Percentiles rank a stretch among this genome's conserved stretches.
phyloP scores from a whole-genome alignment of 2,329 filamentous ascomycete genomes.

The Pseudogymnoascus sp. region DNA sequence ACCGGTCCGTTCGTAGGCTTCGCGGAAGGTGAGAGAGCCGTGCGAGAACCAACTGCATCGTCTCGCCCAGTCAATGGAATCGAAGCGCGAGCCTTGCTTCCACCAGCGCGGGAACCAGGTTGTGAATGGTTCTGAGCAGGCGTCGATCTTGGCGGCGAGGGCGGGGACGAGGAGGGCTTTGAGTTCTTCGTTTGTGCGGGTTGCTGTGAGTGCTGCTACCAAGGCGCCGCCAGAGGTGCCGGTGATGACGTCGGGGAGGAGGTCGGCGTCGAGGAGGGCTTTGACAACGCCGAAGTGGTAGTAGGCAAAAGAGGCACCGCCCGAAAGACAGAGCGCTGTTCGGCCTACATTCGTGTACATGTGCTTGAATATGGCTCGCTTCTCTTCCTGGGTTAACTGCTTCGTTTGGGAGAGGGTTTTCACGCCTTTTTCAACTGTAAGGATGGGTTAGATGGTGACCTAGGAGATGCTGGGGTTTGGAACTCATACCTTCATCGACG shows the following conservation, averaged over 20 bases:
- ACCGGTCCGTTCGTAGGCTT: conserved; percentile 89
- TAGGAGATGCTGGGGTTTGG: conserved; percentile 16
- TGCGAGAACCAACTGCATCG: conserved; percentile 82
- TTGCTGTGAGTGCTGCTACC: conserved; percentile 78
- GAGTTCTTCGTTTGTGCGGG: conserved; percentile 84
- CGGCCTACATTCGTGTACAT: conserved; percentile 85
- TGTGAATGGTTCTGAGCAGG: conserved; percentile 68
- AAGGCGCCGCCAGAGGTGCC: conserved; percentile 92
- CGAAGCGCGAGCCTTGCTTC: conserved; percentile 86
- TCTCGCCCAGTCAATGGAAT: conserved; percentile 83
- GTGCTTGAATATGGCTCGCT: conserved; percentile 76
- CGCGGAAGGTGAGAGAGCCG: conserved; percentile 87
- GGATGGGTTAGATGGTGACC: not conserved
- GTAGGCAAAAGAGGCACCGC: conserved; percentile 89
- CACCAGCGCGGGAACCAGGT: conserved; percentile 83
- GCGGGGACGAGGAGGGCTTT: conserved; percentile 78
- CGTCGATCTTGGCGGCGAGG: conserved; percentile 74
- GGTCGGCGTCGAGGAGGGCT: conserved; percentile 74
- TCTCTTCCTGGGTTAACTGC: conserved; percentile 62
- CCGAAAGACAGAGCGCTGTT: conserved; percentile 85
- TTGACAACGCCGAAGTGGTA: conserved; percentile 94
- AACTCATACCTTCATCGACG: conserved; percentile 63
- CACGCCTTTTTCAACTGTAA: conserved; percentile 54
- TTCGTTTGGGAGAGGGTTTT: conserved; percentile 60
- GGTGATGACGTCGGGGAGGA: conserved; percentile 89